A percentile compares a stretch with the other conserved stretches of the same genome.
Evolutionary conservation across 148 eudicot species (phyloP).

Genomic region (Rheum nobile): DNA sequence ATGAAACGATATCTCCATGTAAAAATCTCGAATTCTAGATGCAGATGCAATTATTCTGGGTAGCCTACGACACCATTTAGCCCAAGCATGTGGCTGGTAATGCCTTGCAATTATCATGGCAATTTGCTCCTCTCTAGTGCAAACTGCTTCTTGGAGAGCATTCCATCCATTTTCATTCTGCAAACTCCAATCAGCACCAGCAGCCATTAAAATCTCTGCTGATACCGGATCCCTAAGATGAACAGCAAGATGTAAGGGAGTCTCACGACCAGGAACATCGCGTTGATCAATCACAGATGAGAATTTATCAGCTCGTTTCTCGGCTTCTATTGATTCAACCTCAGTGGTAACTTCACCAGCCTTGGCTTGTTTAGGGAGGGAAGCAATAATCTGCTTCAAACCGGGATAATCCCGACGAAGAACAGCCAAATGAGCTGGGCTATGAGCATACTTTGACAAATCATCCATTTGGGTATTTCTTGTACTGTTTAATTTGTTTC

Average conservation of each 20-base stretch:
- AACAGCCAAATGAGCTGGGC: constrained; percentile 9
- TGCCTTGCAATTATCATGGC: constrained; percentile 49
- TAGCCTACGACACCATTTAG: constrained; percentile 56
- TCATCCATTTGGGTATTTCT: not conserved
- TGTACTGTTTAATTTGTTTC: not conserved
- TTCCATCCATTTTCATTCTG: constrained; percentile 66
- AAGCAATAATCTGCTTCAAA: not conserved
- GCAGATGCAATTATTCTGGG: constrained; percentile 41
- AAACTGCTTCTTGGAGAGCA: constrained; percentile 58
- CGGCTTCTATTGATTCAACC: constrained; percentile 35
- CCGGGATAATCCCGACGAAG: not conserved
- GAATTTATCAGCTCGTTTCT: constrained; percentile 42
- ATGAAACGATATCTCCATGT: constrained; percentile 58
- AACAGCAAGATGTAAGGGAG: constrained; percentile 52
- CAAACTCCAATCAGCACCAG: constrained; percentile 65
- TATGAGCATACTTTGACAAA: constrained; percentile 9
- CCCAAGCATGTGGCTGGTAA: constrained; percentile 56
- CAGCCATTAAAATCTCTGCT: constrained; percentile 44
- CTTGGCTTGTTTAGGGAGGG: constrained; percentile 5
- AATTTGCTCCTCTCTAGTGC: constrained; percentile 38
- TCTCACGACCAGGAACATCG: constrained; percentile 51
- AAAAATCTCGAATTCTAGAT: constrained; percentile 54
- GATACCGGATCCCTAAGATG: constrained; percentile 37
- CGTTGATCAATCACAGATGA: constrained; percentile 44
- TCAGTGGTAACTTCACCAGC: constrained; percentile 29